Conservation (phyloP, 768 basidiomycete genomes). For the Scleroderma citrinum region DNA sequence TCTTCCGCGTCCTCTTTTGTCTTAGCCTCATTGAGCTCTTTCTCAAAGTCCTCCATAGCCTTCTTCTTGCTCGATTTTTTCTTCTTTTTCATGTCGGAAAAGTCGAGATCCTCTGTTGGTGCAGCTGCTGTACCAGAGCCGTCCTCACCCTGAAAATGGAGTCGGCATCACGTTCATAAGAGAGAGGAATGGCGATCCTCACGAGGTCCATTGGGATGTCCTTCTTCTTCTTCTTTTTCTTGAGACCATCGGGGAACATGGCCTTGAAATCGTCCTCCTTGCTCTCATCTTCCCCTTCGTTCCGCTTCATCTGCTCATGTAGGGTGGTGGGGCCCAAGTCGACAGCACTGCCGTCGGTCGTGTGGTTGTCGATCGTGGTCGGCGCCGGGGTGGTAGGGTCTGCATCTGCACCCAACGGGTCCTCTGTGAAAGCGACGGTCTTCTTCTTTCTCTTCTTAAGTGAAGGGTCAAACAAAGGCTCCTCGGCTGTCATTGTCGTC, state of each 20-base stretch:
- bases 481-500: conserved; percentile 51
- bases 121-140: conserved; percentile 47
- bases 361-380: conserved; percentile 62
- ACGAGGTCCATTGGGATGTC: conserved; percentile 82
- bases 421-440: conserved; percentile 77
- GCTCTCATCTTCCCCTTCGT: conserved; percentile 33
- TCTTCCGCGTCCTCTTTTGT: conserved; percentile 58
- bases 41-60: conserved; percentile 91
- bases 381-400: conserved; percentile 80
- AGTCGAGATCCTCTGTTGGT: conserved; percentile 73
- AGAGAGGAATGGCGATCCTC: conserved; percentile 22
- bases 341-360: conserved; percentile 63
- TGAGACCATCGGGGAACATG: conserved; percentile 77
- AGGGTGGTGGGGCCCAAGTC: conserved; percentile 73
- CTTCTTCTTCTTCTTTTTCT: conserved; percentile 93
- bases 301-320: conserved; percentile 65
- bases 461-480: conserved; percentile 78
- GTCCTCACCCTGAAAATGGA: conserved; percentile 45
- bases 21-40: conserved; percentile 74
- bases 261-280: conserved; percentile 72
- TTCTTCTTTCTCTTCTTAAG: conserved; percentile 88
- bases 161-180: not conserved
- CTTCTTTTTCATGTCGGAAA: conserved; percentile 96
- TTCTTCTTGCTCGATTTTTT: conserved; percentile 90
- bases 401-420: conserved; percentile 74